Evolutionary conservation across 2,329 filamentous ascomycete genomes (phyloP).

Genomic region (Colletotrichum somersetense): DNA sequence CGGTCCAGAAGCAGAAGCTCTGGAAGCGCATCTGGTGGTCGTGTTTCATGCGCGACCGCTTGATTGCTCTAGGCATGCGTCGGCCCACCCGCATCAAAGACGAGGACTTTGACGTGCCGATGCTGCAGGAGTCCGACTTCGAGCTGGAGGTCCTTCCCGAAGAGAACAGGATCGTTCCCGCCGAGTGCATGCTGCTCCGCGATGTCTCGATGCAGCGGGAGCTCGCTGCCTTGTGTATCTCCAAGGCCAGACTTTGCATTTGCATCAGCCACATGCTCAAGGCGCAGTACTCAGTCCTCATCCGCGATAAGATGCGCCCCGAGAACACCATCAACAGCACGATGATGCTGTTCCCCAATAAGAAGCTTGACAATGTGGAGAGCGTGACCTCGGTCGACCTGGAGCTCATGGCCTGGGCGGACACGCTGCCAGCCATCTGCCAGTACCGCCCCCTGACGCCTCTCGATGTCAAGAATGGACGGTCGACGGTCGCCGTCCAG

Average conservation of each 20-base stretch:
- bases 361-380: conserved; percentile 83
- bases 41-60: conserved; percentile 92
- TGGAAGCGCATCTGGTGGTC: conserved; percentile 99
- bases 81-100: conserved; percentile 92
- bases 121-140: conserved; percentile 88
- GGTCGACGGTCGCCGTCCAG: conserved; percentile 75
- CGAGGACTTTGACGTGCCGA: conserved; percentile 93
- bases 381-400: conserved; percentile 84
- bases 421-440: conserved; percentile 77
- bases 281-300: conserved; percentile 91
- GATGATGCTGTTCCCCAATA: conserved; percentile 94
- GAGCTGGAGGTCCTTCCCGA: conserved; percentile 78
- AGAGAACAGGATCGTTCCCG: conserved; percentile 75
- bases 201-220: conserved; percentile 81
- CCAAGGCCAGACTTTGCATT: conserved; percentile 90
- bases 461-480: conserved; percentile 70
- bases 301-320: conserved; percentile 83
- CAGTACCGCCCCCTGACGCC: conserved; percentile 71
- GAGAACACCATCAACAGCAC: conserved; percentile 80
- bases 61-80: conserved; percentile 94
- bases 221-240: conserved; percentile 88
- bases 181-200: conserved; percentile 77
- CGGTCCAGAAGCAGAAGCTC: conserved; percentile 78
- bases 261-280: conserved; percentile 91
- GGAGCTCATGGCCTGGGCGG: conserved; percentile 83